A percentile compares a stretch with the other conserved stretches of the same genome.
phyloP scores from a whole-genome alignment of 2,329 filamentous ascomycete species.

The Aspergillus quadricinctus region DNA sequence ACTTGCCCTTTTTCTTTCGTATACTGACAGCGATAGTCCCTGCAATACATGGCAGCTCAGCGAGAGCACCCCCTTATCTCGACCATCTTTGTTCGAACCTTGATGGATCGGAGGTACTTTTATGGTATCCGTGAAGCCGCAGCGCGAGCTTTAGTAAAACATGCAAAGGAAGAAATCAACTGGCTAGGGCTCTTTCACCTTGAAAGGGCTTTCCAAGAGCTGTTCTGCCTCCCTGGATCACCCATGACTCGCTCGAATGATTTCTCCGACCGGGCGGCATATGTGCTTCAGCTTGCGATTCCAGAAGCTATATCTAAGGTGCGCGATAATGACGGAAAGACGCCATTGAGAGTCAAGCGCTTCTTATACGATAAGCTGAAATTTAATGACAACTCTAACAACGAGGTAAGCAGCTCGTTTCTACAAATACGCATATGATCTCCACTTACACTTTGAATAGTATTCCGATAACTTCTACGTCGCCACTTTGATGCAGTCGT shows the following conservation, averaged over 20 bases:
- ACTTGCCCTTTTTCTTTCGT: background rate
- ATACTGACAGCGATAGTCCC: constrained; percentile 44
- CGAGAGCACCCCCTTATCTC: constrained; percentile 75
- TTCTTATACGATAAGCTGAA: constrained; percentile 86
- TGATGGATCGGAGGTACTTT: constrained; percentile 90
- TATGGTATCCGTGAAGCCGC: constrained; percentile 87
- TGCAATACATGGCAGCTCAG: constrained; percentile 67
- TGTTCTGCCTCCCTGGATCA: constrained; percentile 78
- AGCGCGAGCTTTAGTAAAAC: constrained; percentile 69
- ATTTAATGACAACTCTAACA: constrained; percentile 92
- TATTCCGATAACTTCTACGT: constrained; percentile 90
- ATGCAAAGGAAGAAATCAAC: constrained; percentile 65
- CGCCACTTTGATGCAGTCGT: constrained; percentile 66
- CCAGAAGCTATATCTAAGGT: constrained; percentile 75
- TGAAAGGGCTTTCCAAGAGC: constrained; percentile 76
- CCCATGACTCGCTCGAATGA: constrained; percentile 83
- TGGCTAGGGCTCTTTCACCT: constrained; percentile 82
- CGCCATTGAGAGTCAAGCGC: constrained; percentile 71
- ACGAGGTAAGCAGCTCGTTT: constrained; percentile 45
- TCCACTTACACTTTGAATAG: constrained; percentile 28
- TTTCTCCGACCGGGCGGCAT: constrained; percentile 80
- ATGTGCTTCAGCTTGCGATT: constrained; percentile 79
- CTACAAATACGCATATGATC: background rate
- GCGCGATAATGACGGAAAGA: constrained; percentile 68
- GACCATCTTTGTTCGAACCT: constrained; percentile 80